Conservation (phyloP, 495 filamentous ascomycete species). For the Neurospora sp. region DNA sequence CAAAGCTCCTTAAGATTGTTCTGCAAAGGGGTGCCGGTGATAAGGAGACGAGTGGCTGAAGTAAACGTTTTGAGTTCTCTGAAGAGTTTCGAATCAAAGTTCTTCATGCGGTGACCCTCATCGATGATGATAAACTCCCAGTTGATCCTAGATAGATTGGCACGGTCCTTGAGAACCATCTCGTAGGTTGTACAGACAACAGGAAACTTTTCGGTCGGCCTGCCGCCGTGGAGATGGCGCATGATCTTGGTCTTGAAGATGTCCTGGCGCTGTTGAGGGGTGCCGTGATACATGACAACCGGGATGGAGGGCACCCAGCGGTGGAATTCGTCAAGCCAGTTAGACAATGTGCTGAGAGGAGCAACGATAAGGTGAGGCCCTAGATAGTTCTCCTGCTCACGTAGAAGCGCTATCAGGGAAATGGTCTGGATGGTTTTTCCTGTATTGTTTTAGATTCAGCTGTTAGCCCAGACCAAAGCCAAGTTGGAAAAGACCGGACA, state of each 20-base stretch:
- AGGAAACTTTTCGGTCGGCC: slow-evolving; percentile 57
- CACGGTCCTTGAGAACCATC: slow-evolving; percentile 85
- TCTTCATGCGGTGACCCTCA: slow-evolving; percentile 95
- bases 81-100: slow-evolving; percentile 87
- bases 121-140: slow-evolving; percentile 99
- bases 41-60: slow-evolving; percentile 80
- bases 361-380: slow-evolving; percentile 87
- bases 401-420: slow-evolving; percentile 75
- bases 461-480: not conserved
- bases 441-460: slow-evolving; percentile 1
- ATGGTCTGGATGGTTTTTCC: slow-evolving; percentile 91
- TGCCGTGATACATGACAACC: slow-evolving; percentile 82
- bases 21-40: slow-evolving; percentile 90
- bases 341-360: slow-evolving; percentile 82
- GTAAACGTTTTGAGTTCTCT: slow-evolving; percentile 76
- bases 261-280: slow-evolving; percentile 58
- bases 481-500: not conserved
- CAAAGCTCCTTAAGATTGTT: slow-evolving; percentile 94
- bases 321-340: slow-evolving; percentile 93
- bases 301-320: slow-evolving; percentile 83
- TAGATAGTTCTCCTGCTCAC: slow-evolving; percentile 68
- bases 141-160: slow-evolving; percentile 64
- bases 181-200: slow-evolving; percentile 92
- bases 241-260: slow-evolving; percentile 58
- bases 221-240: slow-evolving; percentile 36